Base-by-base conservation (phyloP, 805 yeast genomes). In the Barnettozyma pratensis region DNA sequence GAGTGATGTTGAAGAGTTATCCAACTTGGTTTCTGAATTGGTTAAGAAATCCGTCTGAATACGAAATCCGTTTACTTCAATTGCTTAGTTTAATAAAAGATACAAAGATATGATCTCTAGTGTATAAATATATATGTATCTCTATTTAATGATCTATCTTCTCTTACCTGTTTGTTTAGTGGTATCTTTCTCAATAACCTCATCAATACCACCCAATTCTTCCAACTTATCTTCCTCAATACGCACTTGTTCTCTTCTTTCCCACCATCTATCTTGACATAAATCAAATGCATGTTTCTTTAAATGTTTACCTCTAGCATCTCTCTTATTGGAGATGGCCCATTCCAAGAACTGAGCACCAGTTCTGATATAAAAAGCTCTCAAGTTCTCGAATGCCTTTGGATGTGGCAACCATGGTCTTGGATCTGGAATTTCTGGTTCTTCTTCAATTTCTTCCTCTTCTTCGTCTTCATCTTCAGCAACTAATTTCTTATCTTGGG, bases 381-480 rank as follows among this genome's bases (percentile, higher is more conserved):
- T 81, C 51, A 92, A 72, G 2, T 80, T 70, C 69, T 92, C 98
- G 60, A 92, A 94, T 6, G 96, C 84, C 61, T 91, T 90, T 35
- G 99, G 99, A 64, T 91, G 97, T 42, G 98, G 97, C 47, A 92
- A 75, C 96, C 96, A 92, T 14, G 99, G 97, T 64, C 96, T 80
- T 41, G 85, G 86, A 66, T 92, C 99, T 14, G 96, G 96, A 56
- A 84, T 78, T 54, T 81, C 87, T 41, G 80, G 82, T 52, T 78
- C 85, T 4, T 73, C 84, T 41, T 73, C 83, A 2, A 64, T 78
- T 11, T 74, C 87, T 39, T 76, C 90, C 39, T 80, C 87, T n/a
- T 77, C 87, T 28, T 78, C 87, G 25, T 77, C 85, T 8, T 69
- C 77, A 36, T 67, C 72, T 31, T 63, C 70, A 8, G 66, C 70